Conservation (phyloP, 108 stramenopile species). For the Fragilariopsis cylindrus region DNA sequence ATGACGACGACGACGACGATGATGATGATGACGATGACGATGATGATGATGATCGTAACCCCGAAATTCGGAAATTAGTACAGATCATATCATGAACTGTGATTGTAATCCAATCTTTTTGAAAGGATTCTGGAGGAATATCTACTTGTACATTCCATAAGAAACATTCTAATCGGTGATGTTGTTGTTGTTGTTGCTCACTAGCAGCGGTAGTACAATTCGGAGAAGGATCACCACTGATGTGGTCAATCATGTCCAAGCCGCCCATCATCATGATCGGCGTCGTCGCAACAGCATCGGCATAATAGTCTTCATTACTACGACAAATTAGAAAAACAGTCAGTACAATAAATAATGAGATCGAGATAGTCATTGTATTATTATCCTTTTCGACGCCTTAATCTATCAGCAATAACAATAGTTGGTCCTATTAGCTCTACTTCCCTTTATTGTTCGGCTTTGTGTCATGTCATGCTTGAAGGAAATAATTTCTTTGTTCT, state of each 20-base stretch:
- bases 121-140: slow-evolving; percentile 55
- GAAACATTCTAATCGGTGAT: slow-evolving; percentile 70
- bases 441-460: no score
- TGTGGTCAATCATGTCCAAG: no score
- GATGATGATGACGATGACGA: no score
- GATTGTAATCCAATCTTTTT: slow-evolving; percentile 47
- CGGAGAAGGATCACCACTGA: not conserved
- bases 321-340: not conserved
- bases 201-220: not conserved
- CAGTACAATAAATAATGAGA: not conserved
- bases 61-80: slow-evolving; percentile 42
- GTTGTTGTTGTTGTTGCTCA: slow-evolving; percentile 28
- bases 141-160: slow-evolving; percentile 49
- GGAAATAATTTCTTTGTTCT: no score
- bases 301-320: not conserved
- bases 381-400: no score
- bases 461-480: no score
- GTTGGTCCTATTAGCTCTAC: no score
- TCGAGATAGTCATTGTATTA: no score
- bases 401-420: no score
- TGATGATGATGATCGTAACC: slow-evolving; percentile 2
- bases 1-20: no score
- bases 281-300: no score
- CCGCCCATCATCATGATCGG: not conserved
- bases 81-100: slow-evolving; percentile 49